Percentiles rank a stretch among this genome's conserved stretches.
Evolutionary conservation across 768 basidiomycete species (phyloP).

Genomic region (Boletus vermiculosoides): DNA sequence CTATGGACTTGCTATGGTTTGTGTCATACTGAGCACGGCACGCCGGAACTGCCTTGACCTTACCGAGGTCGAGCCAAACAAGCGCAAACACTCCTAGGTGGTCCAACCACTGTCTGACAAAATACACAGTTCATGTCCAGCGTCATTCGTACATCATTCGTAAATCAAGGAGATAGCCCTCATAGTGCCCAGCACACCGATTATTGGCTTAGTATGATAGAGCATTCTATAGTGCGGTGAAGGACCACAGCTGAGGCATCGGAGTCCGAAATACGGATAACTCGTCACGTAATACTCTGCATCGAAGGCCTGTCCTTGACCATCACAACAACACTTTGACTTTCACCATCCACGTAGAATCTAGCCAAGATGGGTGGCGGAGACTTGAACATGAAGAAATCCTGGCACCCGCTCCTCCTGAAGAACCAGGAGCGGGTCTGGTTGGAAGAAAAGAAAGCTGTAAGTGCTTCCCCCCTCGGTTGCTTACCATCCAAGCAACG

Average conservation of each 20-base stretch:
- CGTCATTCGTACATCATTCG: neutral
- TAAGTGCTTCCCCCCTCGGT: constrained; percentile 38
- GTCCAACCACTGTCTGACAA: too few species aligned
- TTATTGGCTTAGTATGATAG: neutral
- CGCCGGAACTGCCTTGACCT: neutral
- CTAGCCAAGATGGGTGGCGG: constrained; percentile 91
- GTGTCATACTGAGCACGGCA: constrained; percentile 8
- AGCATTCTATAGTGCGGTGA: neutral
- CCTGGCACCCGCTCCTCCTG: constrained; percentile 97
- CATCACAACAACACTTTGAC: constrained; percentile 7
- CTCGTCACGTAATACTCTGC: constrained; percentile 1
- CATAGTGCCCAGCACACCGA: neutral
- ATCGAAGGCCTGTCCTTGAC: constrained; percentile 1
- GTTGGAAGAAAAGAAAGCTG: constrained; percentile 97
- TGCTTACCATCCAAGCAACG: constrained; percentile 7
- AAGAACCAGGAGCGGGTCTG: constrained; percentile 99
- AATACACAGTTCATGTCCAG: neutral
- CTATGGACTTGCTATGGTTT: neutral
- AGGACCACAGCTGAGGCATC: neutral
- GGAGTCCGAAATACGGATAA: neutral
- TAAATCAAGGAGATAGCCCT: neutral
- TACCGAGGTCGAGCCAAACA: constrained; percentile 25
- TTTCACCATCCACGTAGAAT: constrained; percentile 14
- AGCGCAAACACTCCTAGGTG: constrained; percentile 26
- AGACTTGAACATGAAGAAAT: constrained; percentile 99